Conservation (phyloP, 208 protist genomes). For the Wallacemonas sp. region DNA sequence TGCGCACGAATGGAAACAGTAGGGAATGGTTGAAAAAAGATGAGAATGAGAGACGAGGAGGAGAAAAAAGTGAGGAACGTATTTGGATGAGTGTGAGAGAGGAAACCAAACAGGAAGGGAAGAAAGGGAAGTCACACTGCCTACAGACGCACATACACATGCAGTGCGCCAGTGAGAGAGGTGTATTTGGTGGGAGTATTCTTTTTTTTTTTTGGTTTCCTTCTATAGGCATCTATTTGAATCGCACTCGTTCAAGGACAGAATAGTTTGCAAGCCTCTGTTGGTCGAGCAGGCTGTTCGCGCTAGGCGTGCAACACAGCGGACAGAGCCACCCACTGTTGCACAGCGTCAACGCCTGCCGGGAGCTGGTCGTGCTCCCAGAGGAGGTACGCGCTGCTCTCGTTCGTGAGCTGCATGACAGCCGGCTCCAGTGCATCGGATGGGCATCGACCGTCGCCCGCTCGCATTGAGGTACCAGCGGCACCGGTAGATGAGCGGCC, state of each 20-base stretch:
- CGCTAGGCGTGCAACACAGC: conserved; percentile 38
- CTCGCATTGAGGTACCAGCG: neutral
- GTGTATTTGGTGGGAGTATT: neutral
- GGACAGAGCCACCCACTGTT: conserved; percentile 59
- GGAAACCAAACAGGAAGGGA: neutral
- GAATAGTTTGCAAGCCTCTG: too few species aligned
- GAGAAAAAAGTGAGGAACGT: neutral
- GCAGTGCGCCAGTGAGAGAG: neutral
- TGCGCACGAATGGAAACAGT: too few species aligned
- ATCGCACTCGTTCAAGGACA: too few species aligned
- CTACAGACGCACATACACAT: neutral
- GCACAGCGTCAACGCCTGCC: conserved; percentile 25
- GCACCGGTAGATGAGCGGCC: neutral
- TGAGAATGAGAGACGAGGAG: neutral
- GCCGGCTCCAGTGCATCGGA: neutral
- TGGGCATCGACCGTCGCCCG: too few species aligned
- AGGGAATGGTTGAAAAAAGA: neutral
- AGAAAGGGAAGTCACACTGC: neutral
- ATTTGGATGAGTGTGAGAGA: neutral
- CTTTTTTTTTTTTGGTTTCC: neutral
- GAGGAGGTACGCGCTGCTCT: conserved; percentile 21
- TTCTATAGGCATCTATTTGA: too few species aligned
- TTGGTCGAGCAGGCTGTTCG: too few species aligned
- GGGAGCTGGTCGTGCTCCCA: conserved; percentile 72
- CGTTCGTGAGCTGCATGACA: neutral